phyloP scores from a whole-genome alignment of 1,284 basidiomycete genomes.

The Moesziomyces aphidis region DNA sequence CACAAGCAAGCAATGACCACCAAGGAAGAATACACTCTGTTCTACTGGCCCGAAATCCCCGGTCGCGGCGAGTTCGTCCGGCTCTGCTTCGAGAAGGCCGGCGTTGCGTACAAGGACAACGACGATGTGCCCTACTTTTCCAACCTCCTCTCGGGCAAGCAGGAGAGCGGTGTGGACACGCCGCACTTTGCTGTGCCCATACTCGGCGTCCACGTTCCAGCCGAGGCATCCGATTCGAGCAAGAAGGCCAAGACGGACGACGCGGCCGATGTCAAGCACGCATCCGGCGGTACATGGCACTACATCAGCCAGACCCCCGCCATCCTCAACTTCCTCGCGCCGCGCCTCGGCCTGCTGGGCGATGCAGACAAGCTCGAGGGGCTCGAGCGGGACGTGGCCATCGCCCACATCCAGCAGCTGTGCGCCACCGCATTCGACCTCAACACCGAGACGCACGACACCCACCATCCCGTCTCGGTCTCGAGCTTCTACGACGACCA shows the following conservation, averaged over 20 bases:
- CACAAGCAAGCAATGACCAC: conserved; percentile 9
- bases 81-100: conserved; percentile 71
- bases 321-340: conserved; percentile 70
- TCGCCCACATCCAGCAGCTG: conserved; percentile 69
- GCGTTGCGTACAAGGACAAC: conserved; percentile 69
- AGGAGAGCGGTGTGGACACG: conserved; percentile 10
- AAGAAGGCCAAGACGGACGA: conserved; percentile 5
- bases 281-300: conserved; percentile 1
- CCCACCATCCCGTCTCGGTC: conserved; percentile 44
- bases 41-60: conserved; percentile 68
- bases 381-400: conserved; percentile 34
- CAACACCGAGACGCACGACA: conserved; percentile 70
- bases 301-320: conserved; percentile 70
- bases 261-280: conserved; percentile 4
- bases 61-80: conserved; percentile 72
- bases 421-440: conserved; percentile 71
- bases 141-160: conserved; percentile 24
- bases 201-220: conserved; percentile 39
- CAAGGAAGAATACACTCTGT: conserved; percentile 36
- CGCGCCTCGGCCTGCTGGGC: conserved; percentile 66
- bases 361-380: conserved; percentile 21
- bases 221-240: not conserved
- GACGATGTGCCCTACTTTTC: conserved; percentile 34
- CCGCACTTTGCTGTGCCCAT: conserved; percentile 68
- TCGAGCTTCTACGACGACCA: conserved; percentile 71